phyloP scores from a whole-genome alignment of 345 rosid genomes.

The Salix arbutifolia region DNA sequence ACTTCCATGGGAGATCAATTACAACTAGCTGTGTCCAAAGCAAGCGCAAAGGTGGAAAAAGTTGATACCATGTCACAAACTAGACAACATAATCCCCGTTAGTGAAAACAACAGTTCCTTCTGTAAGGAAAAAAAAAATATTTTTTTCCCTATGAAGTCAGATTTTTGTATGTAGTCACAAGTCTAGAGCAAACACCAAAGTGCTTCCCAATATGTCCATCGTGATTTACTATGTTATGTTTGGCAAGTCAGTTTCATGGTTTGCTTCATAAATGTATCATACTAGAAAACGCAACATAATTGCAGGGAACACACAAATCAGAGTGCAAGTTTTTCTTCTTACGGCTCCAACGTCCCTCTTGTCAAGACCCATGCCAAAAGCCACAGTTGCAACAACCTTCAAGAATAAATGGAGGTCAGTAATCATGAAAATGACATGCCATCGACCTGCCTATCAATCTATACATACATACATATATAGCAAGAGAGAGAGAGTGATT shows the following conservation, averaged over 20 bases:
- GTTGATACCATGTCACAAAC: background rate
- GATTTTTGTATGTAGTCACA: too few relatives aligned
- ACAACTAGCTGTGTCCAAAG: background rate
- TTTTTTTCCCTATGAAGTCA: background rate
- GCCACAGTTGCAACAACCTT: slow-evolving; percentile 99
- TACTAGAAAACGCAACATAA: background rate
- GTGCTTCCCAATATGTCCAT: background rate
- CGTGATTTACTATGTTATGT: background rate
- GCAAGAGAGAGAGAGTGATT: background rate
- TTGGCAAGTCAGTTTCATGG: too few relatives aligned
- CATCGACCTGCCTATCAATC: too few relatives aligned
- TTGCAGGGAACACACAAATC: slow-evolving; percentile 11
- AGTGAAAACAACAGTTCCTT: background rate
- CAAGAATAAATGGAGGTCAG: slow-evolving; percentile 18
- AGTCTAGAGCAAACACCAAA: too few relatives aligned
- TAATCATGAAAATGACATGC: background rate
- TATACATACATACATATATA: background rate
- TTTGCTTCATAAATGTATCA: background rate
- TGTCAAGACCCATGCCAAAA: slow-evolving; percentile 99
- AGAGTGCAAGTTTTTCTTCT: slow-evolving; percentile 33
- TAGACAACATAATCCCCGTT: too few relatives aligned
- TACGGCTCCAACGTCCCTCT: slow-evolving; percentile 94
- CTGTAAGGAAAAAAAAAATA: too few relatives aligned
- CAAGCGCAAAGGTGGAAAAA: background rate
- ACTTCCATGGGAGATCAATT: background rate